Conservation (phyloP, 352 stramenopile genomes). For the Phytophthora niederhauseri region DNA sequence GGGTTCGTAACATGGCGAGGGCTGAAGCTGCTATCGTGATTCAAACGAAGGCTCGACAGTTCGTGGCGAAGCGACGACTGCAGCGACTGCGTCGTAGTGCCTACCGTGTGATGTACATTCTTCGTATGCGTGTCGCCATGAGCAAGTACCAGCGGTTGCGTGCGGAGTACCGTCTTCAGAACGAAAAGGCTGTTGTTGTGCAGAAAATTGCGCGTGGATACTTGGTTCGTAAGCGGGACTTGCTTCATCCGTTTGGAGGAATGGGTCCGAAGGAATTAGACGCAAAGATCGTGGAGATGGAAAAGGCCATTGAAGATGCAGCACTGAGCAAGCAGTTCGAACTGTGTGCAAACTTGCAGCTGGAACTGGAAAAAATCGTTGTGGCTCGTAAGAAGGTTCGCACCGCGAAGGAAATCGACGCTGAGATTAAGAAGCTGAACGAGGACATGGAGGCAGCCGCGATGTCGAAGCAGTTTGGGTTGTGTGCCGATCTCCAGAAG, state of each 20-base stretch:
- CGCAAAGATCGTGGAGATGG: conserved; percentile 72
- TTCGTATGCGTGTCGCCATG: conserved; percentile 70
- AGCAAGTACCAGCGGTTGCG: conserved; percentile 60
- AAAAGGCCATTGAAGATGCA: conserved; percentile 79
- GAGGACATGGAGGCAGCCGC: conserved; percentile 79
- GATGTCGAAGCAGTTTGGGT: conserved; percentile 79
- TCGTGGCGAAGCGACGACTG: conserved; percentile 63
- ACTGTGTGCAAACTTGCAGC: conserved; percentile 79
- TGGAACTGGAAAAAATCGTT: conserved; percentile 82
- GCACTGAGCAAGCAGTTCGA: conserved; percentile 88
- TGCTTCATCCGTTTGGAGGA: conserved; percentile 80
- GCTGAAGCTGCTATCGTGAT: conserved; percentile 64
- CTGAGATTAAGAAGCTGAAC: conserved; percentile 77
- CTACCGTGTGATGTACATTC: conserved; percentile 62
- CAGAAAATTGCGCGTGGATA: conserved; percentile 79
- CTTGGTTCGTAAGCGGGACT: conserved; percentile 72
- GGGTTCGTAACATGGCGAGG: conserved; percentile 75
- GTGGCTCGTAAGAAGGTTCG: conserved; percentile 85
- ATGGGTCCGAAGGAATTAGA: conserved; percentile 84
- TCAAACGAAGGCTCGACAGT: conserved; percentile 76
- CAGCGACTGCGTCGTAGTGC: conserved; percentile 58
- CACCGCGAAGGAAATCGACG: conserved; percentile 88
- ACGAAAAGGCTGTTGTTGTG: conserved; percentile 62
- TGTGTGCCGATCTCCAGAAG: conserved; percentile 83
- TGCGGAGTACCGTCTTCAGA: conserved; percentile 57